A percentile compares a stretch with the other conserved stretches of the same genome.
These are phyloP conservation scores for Prunus armeniaca DNA, from an alignment of 306 rosid species.

Conservation along the genomic window DNA sequence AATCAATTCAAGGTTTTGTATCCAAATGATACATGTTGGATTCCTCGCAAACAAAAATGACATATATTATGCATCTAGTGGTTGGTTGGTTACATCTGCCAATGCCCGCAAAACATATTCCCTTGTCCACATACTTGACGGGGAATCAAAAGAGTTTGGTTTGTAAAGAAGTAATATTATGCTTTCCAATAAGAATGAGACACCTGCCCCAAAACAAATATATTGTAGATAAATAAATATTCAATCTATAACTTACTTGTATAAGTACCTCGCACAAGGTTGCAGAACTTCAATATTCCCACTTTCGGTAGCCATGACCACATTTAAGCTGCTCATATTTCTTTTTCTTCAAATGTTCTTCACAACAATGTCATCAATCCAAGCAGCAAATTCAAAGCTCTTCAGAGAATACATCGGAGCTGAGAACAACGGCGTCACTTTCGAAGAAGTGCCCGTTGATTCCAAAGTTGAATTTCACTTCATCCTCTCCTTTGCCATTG, in stretches of 20 bases:
- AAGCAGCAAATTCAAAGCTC: slow-evolving; percentile 19
- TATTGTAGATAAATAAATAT: neutral
- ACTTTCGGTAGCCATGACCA: slow-evolving; percentile 1
- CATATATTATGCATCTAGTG: neutral
- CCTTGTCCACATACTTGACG: neutral
- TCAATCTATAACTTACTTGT: neutral
- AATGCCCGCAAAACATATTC: neutral
- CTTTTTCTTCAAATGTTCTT: slow-evolving; percentile 16
- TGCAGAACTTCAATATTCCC: neutral
- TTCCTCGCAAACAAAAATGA: neutral
- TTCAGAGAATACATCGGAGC: slow-evolving; percentile 38
- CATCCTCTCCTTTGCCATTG: slow-evolving; percentile 33
- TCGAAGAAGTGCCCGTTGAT: slow-evolving; percentile 24
- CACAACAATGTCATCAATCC: neutral
- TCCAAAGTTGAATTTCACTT: slow-evolving; percentile 22
- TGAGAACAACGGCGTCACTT: slow-evolving; percentile 5
- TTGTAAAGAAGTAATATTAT: neutral
- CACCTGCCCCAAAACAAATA: neutral
- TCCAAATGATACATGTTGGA: neutral
- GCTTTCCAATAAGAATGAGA: neutral
- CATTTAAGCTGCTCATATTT: neutral
- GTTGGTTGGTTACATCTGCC: neutral
- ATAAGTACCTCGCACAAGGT: slow-evolving; percentile 7
- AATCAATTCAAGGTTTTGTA: neutral
- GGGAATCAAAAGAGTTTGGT: slow-evolving; percentile 7